Evolutionary conservation across 2,329 filamentous ascomycete species (phyloP).

Genomic region (Sporothrix globosa): DNA sequence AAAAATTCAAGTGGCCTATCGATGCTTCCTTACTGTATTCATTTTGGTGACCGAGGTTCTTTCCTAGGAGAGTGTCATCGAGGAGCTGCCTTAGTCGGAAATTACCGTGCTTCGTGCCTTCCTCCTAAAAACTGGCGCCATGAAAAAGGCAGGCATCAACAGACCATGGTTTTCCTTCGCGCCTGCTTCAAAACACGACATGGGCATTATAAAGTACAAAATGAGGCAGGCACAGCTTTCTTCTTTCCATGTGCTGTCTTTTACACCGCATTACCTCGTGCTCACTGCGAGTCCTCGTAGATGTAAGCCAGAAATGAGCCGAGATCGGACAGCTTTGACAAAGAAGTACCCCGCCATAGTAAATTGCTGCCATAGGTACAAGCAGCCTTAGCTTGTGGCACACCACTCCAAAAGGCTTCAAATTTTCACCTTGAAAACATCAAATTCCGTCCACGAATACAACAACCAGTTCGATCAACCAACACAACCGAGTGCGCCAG

Average conservation of each 20-base stretch:
- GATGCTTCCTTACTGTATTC: background rate
- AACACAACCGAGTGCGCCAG: too few species aligned
- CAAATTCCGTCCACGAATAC: background rate
- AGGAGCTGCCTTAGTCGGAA: background rate
- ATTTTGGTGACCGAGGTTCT: background rate
- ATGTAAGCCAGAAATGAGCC: conserved; percentile 26
- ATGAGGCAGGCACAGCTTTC: background rate
- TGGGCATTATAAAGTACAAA: too few species aligned
- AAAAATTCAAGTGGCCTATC: background rate
- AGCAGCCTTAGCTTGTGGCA: conserved; percentile 23
- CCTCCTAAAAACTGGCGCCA: background rate
- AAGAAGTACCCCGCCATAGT: conserved; percentile 35
- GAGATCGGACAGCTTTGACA: conserved; percentile 33
- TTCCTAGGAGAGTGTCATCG: background rate
- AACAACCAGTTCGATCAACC: background rate
- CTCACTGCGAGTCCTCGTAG: background rate
- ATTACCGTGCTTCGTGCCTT: background rate
- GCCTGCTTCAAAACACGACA: background rate
- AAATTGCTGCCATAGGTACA: conserved; percentile 28
- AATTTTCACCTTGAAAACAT: conserved; percentile 27
- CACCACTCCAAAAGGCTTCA: background rate
- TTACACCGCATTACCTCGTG: background rate
- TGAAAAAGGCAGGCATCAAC: background rate
- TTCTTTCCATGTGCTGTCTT: background rate
- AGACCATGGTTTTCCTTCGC: background rate